Conservation (phyloP, 352 stramenopile species). For the Globisporangium cederbergense region DNA sequence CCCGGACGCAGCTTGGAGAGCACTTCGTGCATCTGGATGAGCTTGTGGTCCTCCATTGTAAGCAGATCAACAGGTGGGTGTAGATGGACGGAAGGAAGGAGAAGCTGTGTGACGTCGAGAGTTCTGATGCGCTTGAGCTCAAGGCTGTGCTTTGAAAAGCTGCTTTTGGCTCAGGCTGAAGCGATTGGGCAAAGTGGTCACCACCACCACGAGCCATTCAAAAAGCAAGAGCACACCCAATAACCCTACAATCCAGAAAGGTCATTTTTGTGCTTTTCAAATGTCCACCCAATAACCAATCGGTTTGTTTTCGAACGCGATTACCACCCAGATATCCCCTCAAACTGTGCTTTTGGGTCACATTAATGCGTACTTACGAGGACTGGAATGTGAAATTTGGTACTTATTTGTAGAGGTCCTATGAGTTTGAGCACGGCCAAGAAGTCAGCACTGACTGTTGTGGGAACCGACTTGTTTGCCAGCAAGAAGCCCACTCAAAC, state of each 20-base stretch:
- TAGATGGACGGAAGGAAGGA: background rate
- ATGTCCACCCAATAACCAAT: no score
- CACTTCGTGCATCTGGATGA: slow-evolving; percentile 82
- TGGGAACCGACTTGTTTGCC: no score
- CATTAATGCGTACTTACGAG: no score
- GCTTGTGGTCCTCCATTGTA: slow-evolving; percentile 82
- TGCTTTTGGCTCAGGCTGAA: background rate
- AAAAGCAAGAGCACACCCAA: background rate
- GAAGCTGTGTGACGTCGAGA: background rate
- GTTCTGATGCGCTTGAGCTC: background rate
- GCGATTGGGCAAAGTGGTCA: background rate
- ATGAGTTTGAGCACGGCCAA: no score
- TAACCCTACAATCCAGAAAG: background rate
- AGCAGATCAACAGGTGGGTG: slow-evolving; percentile 9
- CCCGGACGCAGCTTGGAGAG: slow-evolving; percentile 80
- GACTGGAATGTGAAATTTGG: no score
- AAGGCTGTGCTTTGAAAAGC: no score
- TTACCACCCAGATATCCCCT: no score
- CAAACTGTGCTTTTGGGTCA: background rate
- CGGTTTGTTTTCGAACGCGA: no score
- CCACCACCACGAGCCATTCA: background rate
- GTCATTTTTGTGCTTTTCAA: no score
- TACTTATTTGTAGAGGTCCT: no score
- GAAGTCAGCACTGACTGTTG: no score
- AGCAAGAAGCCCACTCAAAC: no score